Evolutionary conservation across 495 filamentous ascomycete species (phyloP).

Genomic region (Hyphodiscus hymeniophilus): DNA sequence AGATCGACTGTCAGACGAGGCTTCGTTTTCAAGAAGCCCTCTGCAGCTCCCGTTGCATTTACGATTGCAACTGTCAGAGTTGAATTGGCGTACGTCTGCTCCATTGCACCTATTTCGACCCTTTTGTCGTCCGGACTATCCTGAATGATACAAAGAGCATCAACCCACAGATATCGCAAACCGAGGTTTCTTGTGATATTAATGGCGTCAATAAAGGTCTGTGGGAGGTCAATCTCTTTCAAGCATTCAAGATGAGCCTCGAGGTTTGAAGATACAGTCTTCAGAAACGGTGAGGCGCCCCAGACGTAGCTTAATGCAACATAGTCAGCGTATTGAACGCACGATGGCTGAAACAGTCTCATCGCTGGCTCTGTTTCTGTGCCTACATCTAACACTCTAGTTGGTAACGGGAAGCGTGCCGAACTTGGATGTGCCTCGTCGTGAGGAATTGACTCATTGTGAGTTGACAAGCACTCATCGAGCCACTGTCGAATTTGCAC

Average conservation of each 20-base stretch:
- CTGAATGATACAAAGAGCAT: slow-evolving; percentile 26
- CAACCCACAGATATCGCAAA: slow-evolving; percentile 23
- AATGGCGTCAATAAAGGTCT: slow-evolving; percentile 21
- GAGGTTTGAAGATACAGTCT: slow-evolving; percentile 4
- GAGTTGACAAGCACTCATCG: not conserved
- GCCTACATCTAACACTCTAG: slow-evolving; percentile 13
- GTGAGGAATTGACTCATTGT: not conserved
- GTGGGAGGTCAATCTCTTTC: slow-evolving; percentile 8
- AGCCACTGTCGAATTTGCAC: slow-evolving; percentile 1
- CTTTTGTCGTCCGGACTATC: slow-evolving; percentile 22
- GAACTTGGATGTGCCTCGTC: not conserved
- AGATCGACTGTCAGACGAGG: not conserved
- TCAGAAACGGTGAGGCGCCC: not conserved
- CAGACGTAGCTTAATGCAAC: too few relatives aligned
- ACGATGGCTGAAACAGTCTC: too few relatives aligned
- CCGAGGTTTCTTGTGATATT: slow-evolving; percentile 13
- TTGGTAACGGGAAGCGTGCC: slow-evolving; percentile 2
- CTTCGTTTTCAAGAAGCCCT: slow-evolving; percentile 15
- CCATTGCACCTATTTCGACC: slow-evolving; percentile 17
- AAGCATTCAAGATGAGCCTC: slow-evolving; percentile 1
- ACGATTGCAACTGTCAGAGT: slow-evolving; percentile 19
- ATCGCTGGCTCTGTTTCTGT: too few relatives aligned
- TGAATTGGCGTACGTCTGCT: slow-evolving; percentile 17
- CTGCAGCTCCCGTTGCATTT: slow-evolving; percentile 2
- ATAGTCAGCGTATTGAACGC: too few relatives aligned